Base-by-base conservation (phyloP, 768 basidiomycete species). In the Leccinum longicurvipes region DNA sequence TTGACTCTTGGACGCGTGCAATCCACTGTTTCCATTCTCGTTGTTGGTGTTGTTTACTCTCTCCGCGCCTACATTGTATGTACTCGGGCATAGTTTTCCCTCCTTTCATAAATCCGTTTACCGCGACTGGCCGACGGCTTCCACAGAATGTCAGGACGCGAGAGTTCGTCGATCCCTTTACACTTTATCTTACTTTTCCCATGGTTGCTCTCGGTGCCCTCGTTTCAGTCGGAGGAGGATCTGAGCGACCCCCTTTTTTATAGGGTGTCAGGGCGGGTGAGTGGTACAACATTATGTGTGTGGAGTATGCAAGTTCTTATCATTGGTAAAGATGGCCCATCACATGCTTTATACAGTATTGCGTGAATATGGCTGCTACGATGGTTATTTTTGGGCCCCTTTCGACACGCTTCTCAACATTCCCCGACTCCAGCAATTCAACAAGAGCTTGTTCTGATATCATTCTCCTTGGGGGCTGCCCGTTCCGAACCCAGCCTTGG, bases 341-440 rank as follows among this genome's bases (percentile, higher is more conserved):
- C 80, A 81, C 56, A 81, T 80, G 79, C 68, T 81, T 10, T 78
- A 78, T 59, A 81, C 77, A 4, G 77, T 73, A 31, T 50, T 81
- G 53, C 67, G 67, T 44, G 76, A 75, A 47, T 61, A 77, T 50
- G 68, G 62, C 12, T 81, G 79, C 60, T 81, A 81, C 60, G 69
- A 77, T 28, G 79, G 79, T 6, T 80, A 80, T 61, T 73, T 81
- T 15, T 80, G 79, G 79, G 78, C 75, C 36, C 79, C 80, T 15
- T 80, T 81, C 54, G 77, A 81, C 57, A 76, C 79, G 7, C 63
- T 81, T 19, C 68, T 81, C 48, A 81, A 81, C 54, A 63, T 81
- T 41, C 79, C 79, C 12, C 77, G 79, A 28, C 68, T 79, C 8
- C 69, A 78, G 51, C 70, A 72, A 52, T 81, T 81, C 56, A 63